Base-by-base conservation (phyloP, 1,284 basidiomycete species). In the Cutaneotrichosporon sp. region DNA sequence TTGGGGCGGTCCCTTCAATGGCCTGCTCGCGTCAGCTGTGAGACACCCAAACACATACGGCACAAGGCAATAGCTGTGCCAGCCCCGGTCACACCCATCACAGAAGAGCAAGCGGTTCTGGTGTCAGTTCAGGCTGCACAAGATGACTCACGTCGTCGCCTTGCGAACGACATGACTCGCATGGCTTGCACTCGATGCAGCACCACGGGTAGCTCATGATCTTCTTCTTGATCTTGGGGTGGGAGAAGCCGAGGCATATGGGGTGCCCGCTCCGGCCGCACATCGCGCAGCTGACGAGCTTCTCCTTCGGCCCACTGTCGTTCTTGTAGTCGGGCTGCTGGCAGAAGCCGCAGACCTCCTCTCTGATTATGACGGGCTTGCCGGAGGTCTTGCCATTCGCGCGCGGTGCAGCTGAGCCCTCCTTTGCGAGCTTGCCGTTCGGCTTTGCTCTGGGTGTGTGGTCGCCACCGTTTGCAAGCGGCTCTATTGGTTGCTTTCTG, bases 11-110 rank as follows among this genome's bases (percentile, higher is more conserved):
- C 86, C 83, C 61, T 84, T 82, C 18, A 93, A 53, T 53, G 51
- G 81, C 2, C 89, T 87, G 46, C 76, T 80, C 58, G 16, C 1
- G 49, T 65, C 34, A 65, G 64, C 56, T 34, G 2, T 30, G 3
- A 55, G 5, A 13, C 10, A 11, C 7, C 6, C 4, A 2, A 10
- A 34, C 2, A 83, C 79, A 42, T 77, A 82, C 71, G 93, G 92
- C 21, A 84, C 76, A 56, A 97, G 84, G 80, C 95, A 97, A 72
- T 90, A 87, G 82, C 89, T 88, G 78, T 99, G 96, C 91, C 91
- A 97, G 42, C 92, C 93, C 83, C 93, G 85, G 83, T 99, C 96
- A 78, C 96, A 99, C 58, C 84, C 86, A 82, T 98, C 96, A 79
- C 96, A 99, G 72, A 98, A 91, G 68, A 98, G 81, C 72, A 98